phyloP scores from a whole-genome alignment of 306 rosid genomes.

The Chamaecrista fasciculata region DNA sequence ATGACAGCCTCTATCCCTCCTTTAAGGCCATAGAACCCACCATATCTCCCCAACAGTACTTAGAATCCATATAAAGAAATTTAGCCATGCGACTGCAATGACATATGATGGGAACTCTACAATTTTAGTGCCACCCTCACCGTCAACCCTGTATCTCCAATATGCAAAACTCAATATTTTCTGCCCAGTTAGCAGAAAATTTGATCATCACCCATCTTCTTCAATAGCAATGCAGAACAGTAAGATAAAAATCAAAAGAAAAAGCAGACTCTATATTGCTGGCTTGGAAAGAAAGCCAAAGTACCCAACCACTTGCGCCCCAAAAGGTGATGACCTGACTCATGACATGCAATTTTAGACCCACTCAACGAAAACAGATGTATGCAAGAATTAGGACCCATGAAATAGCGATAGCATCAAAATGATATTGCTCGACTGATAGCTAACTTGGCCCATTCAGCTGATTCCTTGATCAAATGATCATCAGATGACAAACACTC shows the following conservation, averaged over 20 bases:
- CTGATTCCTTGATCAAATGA: constrained; percentile 79
- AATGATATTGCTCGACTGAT: constrained; percentile 72
- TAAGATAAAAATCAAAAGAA: constrained; percentile 31
- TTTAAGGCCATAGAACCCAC: constrained; percentile 25
- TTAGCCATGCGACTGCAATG: constrained; percentile 31
- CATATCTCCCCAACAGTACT: constrained; percentile 36
- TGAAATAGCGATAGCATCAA: constrained; percentile 47
- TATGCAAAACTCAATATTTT: constrained; percentile 34
- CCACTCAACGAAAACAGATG: constrained; percentile 67
- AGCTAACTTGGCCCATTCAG: constrained; percentile 92
- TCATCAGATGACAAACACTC: constrained; percentile 87
- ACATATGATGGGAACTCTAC: constrained; percentile 31
- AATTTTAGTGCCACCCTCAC: constrained; percentile 29
- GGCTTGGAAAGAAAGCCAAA: constrained; percentile 46
- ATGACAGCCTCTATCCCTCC: constrained; percentile 49
- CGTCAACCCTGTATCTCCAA: constrained; percentile 32
- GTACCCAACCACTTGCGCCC: constrained; percentile 51
- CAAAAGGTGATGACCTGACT: constrained; percentile 77
- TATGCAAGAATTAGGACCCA: constrained; percentile 61
- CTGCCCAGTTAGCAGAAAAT: constrained; percentile 82
- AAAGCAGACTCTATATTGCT: constrained; percentile 51
- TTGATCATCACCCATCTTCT: constrained; percentile 52
- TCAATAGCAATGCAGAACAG: constrained; percentile 58
- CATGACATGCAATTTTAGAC: constrained; percentile 72
- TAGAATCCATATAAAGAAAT: constrained; percentile 39